Conservation (phyloP, 768 basidiomycete genomes). For the Pleurotus salmoneostramineus region DNA sequence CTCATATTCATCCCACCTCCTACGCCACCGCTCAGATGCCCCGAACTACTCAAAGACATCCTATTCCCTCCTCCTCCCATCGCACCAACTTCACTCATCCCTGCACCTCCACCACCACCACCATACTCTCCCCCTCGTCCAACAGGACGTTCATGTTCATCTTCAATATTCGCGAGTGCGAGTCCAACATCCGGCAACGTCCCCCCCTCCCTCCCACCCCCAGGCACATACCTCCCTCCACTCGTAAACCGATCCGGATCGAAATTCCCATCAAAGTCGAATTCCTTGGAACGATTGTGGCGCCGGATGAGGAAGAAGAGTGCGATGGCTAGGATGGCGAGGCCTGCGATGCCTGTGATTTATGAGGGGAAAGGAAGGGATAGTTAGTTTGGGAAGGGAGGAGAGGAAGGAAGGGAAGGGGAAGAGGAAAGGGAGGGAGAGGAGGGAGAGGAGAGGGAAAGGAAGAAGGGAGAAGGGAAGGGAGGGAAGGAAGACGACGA, state of each 20-base stretch:
- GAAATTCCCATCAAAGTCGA: conserved; percentile 37
- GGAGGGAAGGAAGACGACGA: neutral
- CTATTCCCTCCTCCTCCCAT: too few relatives aligned
- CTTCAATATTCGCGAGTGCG: neutral
- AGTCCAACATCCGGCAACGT: neutral
- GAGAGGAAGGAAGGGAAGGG: neutral
- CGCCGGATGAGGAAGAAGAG: conserved; percentile 22
- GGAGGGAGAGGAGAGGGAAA: neutral
- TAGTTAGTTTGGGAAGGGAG: neutral
- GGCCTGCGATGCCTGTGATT: conserved; percentile 23
- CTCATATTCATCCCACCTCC: conserved; percentile 4
- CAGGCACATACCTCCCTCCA: conserved; percentile 13
- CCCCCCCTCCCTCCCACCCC: neutral
- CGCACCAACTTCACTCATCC: neutral
- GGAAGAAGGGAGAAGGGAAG: neutral
- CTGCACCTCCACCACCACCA: neutral
- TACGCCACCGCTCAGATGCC: neutral
- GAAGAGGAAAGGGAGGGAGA: neutral
- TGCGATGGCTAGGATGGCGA: conserved; percentile 19
- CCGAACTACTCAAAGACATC: too few relatives aligned
- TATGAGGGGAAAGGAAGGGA: neutral
- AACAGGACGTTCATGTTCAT: too few relatives aligned
- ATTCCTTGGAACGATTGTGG: conserved; percentile 13
- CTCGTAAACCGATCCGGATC: conserved; percentile 25
- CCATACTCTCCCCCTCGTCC: too few relatives aligned